phyloP scores from a whole-genome alignment of 805 yeast genomes.

The Metschnikowia gelsemii region DNA sequence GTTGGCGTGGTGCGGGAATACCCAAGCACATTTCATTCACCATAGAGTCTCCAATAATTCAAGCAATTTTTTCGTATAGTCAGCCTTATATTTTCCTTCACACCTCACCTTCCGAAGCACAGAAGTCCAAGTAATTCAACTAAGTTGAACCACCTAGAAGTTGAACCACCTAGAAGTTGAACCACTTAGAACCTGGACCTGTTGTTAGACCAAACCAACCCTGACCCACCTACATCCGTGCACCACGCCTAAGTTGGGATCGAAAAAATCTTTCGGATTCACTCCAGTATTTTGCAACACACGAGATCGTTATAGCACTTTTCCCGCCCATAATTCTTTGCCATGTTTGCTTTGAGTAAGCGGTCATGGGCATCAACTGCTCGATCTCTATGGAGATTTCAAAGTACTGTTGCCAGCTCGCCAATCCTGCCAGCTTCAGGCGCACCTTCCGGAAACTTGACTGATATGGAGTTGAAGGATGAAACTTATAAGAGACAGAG shows the following conservation, averaged over 20 bases:
- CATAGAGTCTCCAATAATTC: too few species aligned
- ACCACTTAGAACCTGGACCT: too few species aligned
- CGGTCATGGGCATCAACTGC: slow-evolving; percentile 18
- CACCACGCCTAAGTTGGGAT: slow-evolving; percentile 11
- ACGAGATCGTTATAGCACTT: neutral
- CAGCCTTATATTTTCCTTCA: too few species aligned
- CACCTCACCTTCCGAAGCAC: too few species aligned
- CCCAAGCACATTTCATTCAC: too few species aligned
- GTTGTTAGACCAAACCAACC: too few species aligned
- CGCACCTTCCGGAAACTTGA: slow-evolving; percentile 40
- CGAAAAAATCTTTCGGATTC: slow-evolving; percentile 8
- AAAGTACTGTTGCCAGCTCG: slow-evolving; percentile 15
- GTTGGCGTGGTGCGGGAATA: too few species aligned
- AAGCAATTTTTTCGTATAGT: too few species aligned
- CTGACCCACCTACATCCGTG: slow-evolving; percentile 20
- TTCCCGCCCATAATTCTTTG: neutral
- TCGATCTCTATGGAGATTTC: slow-evolving; percentile 16
- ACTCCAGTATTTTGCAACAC: neutral
- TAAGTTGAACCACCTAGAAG: too few species aligned
- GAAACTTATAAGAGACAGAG: slow-evolving; percentile 67
- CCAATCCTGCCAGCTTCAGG: slow-evolving; percentile 4
- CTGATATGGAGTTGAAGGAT: slow-evolving; percentile 81
- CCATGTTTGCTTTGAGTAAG: slow-evolving; percentile 20
- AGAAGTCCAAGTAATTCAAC: too few species aligned
- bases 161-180: too few species aligned